Evolutionary conservation across 2,329 filamentous ascomycete species (phyloP), one percentile per base, ranked within the genome.

Genomic region (Diaporthe nobilis): DNA sequence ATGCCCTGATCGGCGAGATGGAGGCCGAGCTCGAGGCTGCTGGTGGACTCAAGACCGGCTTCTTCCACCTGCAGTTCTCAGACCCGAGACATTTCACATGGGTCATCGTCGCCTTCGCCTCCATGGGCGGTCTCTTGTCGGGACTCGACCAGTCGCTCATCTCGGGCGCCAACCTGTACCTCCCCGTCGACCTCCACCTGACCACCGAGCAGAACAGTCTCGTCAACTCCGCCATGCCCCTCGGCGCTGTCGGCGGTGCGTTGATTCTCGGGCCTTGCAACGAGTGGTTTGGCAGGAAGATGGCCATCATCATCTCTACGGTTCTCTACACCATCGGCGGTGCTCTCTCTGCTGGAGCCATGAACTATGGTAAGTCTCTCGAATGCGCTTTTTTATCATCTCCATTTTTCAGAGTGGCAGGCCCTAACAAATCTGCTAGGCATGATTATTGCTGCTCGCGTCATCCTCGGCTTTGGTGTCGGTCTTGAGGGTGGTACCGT

Each of bases 401-500:
- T 44, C 34, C 5, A 53, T 25, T 10, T 37, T 25, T 13, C 13
- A 49, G 5, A 25, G 15, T 10, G 17, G 25, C n/a, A 31, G 22
- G 1, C 5, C 1, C 49, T 55, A 70, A 70, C n/a, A 70, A 42
- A 2, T 8, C n/a, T 13, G 13, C 9, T 8, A 84, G 84, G 88
- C 70, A 94, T 94, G 92, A 94, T 95, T 78, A 88, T 94, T 39
- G 85, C 91, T 3, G 90, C 90, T 4, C 90, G 93, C 78, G 88
- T 95, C 8, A 90, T 95, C 73, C 89, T 95, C 0, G 93, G 93
- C 73, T 82, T 93, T 9, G 93, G 93, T 79, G 92, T 95, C 71
- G 93, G 93, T 84, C 87, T 94, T 2, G 93, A 94, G 81, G 93
- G 93, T 70, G 93, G 93, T 81, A 94, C 93, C 0, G 93, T 94